Base-by-base conservation (phyloP, 805 yeast genomes). In the Yamadazyma insecticola region DNA sequence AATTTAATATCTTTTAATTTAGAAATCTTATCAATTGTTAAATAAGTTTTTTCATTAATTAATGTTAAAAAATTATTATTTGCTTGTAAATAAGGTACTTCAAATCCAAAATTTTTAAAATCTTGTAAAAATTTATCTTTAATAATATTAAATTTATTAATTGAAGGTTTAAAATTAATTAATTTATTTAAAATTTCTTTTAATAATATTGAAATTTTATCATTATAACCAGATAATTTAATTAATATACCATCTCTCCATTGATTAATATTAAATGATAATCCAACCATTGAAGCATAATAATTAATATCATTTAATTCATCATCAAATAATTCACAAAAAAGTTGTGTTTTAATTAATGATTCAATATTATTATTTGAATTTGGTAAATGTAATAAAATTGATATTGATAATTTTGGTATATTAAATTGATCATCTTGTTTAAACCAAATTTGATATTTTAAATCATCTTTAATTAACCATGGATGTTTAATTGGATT, bases 401-500 rank as follows among this genome's bases (percentile, higher is more conserved):
- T 52, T 23, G 74, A 73, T 18, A 88, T 74, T 29, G 74, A 67
- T 1, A 92, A 92, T 59, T 89, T 84, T 29, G 97, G 98, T 12
- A 85, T 83, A 66, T 82, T 76, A 51, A 90, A 84, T 30, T 80
- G 76, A 44, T 90, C 96, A 60, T 90, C 96, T 45, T 81, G 81
- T 53, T 90, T 90, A 55, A 67, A 85, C 97, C 97, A 90, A 22
- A 85, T 60, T 44, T 78, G 79, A 22, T 68, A 56, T 28, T 66
- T 66, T 10, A 69, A 57, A 27, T 70, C 66, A 27, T 72, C 66
- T 36, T 70, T 53, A 33, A 92, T 58, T 24, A 87, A 61, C 22
- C 63, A 63, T 1, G 97, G 96, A 38, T 72, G 74, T 17, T 66
- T 67, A 27, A 63, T 46, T 3, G 76, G 71, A 2, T 22, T 16